Percentiles rank a stretch among this genome's conserved stretches.
phyloP scores from a whole-genome alignment of 2,329 filamentous ascomycete species.

The Aspergillus oerlinghausenensis region DNA sequence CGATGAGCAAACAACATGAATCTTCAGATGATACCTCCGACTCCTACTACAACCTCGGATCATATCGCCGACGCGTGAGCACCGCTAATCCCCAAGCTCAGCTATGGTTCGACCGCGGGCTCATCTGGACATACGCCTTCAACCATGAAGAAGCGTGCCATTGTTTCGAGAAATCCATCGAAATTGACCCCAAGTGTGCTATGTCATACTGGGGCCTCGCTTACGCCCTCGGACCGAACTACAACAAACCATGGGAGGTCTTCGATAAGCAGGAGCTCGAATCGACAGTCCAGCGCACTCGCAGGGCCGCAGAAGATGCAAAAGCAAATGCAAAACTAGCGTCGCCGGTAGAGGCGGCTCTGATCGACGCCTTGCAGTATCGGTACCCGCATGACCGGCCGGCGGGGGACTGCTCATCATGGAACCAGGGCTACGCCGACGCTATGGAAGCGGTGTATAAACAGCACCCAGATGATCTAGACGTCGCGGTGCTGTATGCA shows the following conservation, averaged over 20 bases:
- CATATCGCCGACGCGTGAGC: slow-evolving; percentile 30
- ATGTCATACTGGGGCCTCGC: slow-evolving; percentile 45
- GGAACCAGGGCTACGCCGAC: slow-evolving; percentile 58
- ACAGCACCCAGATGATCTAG: slow-evolving; percentile 53
- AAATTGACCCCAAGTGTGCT: slow-evolving; percentile 30
- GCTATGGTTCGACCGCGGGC: slow-evolving; percentile 31
- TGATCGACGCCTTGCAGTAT: slow-evolving; percentile 58
- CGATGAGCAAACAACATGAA: not conserved
- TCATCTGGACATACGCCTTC: slow-evolving; percentile 35
- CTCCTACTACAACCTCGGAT: slow-evolving; percentile 29
- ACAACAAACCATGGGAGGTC: slow-evolving; percentile 72
- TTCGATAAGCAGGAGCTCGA: slow-evolving; percentile 61
- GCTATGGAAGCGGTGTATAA: slow-evolving; percentile 56
- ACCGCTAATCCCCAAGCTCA: slow-evolving; percentile 25
- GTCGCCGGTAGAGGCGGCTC: slow-evolving; percentile 54
- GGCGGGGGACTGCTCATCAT: slow-evolving; percentile 47
- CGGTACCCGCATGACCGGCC: slow-evolving; percentile 56
- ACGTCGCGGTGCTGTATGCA: slow-evolving; percentile 60
- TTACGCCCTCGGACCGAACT: slow-evolving; percentile 69
- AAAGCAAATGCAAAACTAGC: slow-evolving; percentile 32
- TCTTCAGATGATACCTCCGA: not conserved
- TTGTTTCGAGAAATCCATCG: slow-evolving; percentile 36
- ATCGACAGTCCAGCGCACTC: slow-evolving; percentile 44
- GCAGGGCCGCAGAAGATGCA: slow-evolving; percentile 44
- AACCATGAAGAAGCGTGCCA: slow-evolving; percentile 37